These are phyloP conservation scores for Calonectria pseudoturangicola DNA, from an alignment of 2,329 filamentous ascomycete genomes.

Conservation along the genomic window DNA sequence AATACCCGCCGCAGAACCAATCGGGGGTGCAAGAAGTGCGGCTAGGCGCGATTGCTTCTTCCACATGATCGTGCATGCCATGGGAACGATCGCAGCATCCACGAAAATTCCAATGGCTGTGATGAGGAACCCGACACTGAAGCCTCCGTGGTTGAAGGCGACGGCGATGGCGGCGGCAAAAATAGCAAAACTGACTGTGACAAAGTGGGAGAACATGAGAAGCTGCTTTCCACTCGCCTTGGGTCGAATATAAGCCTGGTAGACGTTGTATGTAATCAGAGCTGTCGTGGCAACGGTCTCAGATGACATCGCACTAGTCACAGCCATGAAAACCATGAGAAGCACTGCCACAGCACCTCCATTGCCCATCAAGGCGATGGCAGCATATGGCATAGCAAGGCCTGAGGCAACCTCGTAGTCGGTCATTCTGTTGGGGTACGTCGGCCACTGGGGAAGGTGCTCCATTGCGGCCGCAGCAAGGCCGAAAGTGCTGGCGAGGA, in stretches of 20 bases:
- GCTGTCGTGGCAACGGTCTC: conserved; percentile 35
- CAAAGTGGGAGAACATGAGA: conserved; percentile 77
- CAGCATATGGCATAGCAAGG: conserved; percentile 86
- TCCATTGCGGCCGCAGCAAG: conserved; percentile 86
- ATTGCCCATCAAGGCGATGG: conserved; percentile 85
- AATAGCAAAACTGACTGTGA: conserved; percentile 88
- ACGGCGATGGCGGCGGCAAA: conserved; percentile 85
- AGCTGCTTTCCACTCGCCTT: conserved; percentile 29
- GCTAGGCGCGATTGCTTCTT: conserved; percentile 82
- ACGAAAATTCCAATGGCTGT: conserved; percentile 86
- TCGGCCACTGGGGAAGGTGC: conserved; percentile 80
- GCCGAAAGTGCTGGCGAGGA: conserved; percentile 89
- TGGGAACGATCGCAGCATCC: conserved; percentile 85
- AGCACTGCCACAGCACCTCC: conserved; percentile 85
- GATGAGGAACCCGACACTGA: conserved; percentile 89
- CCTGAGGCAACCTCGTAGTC: conserved; percentile 84
- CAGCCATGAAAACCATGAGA: conserved; percentile 86
- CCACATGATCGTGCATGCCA: conserved; percentile 86
- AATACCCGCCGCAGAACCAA: conserved; percentile 79
- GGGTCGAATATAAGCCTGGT: conserved; percentile 33
- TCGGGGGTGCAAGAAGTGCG: conserved; percentile 77
- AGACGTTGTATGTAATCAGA: conserved; percentile 36
- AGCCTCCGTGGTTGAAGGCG: conserved; percentile 80
- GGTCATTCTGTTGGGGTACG: conserved; percentile 81
- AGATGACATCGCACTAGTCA: conserved; percentile 37